Evolutionary conservation across 768 basidiomycete genomes (phyloP).

Genomic region (Boletus rubroflammeus): DNA sequence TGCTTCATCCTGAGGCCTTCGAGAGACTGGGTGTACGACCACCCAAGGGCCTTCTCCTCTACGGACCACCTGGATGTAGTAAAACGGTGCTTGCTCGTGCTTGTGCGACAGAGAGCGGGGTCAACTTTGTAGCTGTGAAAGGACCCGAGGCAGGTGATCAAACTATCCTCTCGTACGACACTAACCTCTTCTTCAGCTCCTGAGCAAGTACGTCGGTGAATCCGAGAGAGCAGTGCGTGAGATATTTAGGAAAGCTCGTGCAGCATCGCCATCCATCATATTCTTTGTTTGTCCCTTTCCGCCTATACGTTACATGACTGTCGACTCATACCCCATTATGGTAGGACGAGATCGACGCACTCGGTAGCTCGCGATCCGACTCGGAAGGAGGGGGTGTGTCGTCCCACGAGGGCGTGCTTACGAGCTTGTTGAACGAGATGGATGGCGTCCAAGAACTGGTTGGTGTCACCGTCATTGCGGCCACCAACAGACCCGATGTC

Average conservation of each 20-base stretch:
- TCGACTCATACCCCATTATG: neutral
- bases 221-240: conserved; percentile 94
- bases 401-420: conserved; percentile 85
- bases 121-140: conserved; percentile 96
- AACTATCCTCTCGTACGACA: neutral
- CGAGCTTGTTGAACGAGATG: conserved; percentile 95
- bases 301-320: neutral
- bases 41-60: conserved; percentile 86
- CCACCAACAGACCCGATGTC: conserved; percentile 94
- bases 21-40: conserved; percentile 81
- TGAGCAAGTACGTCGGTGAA: conserved; percentile 97
- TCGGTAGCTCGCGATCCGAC: conserved; percentile 73
- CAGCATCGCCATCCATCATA: conserved; percentile 91
- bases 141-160: conserved; percentile 78
- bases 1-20: conserved; percentile 84
- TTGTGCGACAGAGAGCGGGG: conserved; percentile 87
- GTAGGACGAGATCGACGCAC: conserved; percentile 96
- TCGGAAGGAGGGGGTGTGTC: conserved; percentile 48
- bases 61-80: conserved; percentile 96
- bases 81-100: conserved; percentile 93
- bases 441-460: conserved; percentile 94
- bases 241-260: conserved; percentile 91
- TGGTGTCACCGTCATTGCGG: conserved; percentile 94
- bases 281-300: conserved; percentile 71
- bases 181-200: conserved; percentile 49